Percentiles rank a stretch among this genome's conserved stretches.
Evolutionary conservation across 305 asterid genomes (phyloP).

Genomic region (Fraxinus velutina): DNA sequence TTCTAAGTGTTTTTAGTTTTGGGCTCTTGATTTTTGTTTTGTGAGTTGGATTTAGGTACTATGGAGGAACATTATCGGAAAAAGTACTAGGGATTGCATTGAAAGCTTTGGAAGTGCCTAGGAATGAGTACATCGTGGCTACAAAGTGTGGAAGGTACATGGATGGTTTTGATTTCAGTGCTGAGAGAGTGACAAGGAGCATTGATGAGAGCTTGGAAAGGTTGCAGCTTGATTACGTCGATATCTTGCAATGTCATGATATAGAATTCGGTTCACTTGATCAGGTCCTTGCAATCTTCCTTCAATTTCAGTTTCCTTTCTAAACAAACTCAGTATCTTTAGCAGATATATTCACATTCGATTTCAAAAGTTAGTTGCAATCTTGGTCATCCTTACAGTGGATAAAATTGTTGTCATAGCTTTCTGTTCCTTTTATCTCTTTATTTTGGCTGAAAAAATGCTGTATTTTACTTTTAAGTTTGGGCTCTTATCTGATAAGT

Average conservation of each 20-base stretch:
- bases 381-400: neutral
- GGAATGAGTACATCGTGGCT: conserved; percentile 76
- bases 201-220: conserved; percentile 90
- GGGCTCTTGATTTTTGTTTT: neutral
- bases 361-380: neutral
- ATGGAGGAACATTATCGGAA: conserved; percentile 88
- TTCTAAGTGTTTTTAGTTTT: neutral
- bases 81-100: conserved; percentile 70
- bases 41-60: conserved; percentile 44
- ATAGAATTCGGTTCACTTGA: conserved; percentile 89
- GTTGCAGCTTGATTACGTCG: conserved; percentile 95
- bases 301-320: neutral
- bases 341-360: neutral
- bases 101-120: conserved; percentile 81
- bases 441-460: neutral
- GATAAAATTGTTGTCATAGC: neutral
- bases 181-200: conserved; percentile 85
- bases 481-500: neutral
- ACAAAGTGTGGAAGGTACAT: conserved; percentile 89
- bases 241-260: conserved; percentile 86
- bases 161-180: conserved; percentile 94
- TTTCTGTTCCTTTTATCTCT: neutral
- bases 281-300: conserved; percentile 49
- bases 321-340: neutral
- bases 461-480: neutral